Conservation (phyloP, 257 asterid species). For the Solanum lignicaule region DNA sequence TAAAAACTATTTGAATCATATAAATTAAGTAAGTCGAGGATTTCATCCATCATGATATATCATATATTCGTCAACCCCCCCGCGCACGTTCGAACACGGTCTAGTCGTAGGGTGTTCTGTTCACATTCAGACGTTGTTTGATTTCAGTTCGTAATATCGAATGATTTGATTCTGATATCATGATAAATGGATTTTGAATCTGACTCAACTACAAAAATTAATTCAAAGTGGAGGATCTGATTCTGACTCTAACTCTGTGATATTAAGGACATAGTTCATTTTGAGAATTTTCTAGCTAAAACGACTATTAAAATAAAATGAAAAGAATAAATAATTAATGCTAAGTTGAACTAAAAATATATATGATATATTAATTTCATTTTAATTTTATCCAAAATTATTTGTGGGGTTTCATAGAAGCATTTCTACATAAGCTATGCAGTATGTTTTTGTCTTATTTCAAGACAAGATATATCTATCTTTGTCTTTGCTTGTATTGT, state of each 20-base stretch:
- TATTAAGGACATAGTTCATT: neutral
- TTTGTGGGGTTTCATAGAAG: neutral
- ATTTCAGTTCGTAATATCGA: neutral
- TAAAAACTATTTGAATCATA: neutral
- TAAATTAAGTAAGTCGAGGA: neutral
- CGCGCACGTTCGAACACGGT: rapidly evolving
- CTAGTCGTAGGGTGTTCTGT: rapidly evolving
- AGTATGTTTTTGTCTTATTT: neutral
- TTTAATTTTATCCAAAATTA: neutral
- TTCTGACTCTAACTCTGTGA: neutral
- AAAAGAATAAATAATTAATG: neutral
- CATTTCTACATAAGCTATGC: neutral
- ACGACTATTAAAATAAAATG: neutral
- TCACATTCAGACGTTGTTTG: rapidly evolving
- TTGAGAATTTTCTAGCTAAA: neutral
- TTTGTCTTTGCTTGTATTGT: neutral
- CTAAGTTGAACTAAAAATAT: no score
- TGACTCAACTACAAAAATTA: no score
- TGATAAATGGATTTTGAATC: neutral
- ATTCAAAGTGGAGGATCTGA: neutral
- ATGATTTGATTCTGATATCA: neutral
- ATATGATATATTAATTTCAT: neutral
- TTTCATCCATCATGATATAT: neutral
- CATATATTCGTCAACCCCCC: neutral
- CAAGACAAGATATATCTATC: neutral